Conservation (phyloP, 2,329 filamentous ascomycete species). For the Penicillium sp. region DNA sequence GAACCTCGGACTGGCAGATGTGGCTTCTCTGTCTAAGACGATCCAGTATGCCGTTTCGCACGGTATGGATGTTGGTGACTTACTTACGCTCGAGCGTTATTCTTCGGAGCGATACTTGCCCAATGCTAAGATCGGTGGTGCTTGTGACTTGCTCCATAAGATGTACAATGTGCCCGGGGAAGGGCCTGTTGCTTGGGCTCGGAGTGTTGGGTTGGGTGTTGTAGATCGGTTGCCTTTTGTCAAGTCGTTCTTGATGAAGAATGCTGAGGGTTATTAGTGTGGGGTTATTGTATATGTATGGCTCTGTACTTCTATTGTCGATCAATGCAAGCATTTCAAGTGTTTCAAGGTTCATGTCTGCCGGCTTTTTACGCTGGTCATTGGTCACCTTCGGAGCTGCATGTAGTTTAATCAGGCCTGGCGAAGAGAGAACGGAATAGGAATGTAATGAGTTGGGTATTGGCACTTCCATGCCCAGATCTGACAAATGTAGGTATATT, state of each 20-base stretch:
- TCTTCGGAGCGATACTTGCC: constrained; percentile 76
- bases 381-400: too few relatives aligned
- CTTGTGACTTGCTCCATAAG: constrained; percentile 87
- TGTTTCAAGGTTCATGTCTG: background rate
- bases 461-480: constrained; percentile 1
- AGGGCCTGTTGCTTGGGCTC: constrained; percentile 76
- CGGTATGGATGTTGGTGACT: constrained; percentile 82
- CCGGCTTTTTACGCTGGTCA: background rate
- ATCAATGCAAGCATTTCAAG: constrained; percentile 3
- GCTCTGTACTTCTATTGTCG: constrained; percentile 21
- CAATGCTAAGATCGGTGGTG: constrained; percentile 77
- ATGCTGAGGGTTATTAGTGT: constrained; percentile 46
- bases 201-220: constrained; percentile 73
- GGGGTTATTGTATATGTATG: constrained; percentile 4
- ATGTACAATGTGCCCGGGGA: constrained; percentile 74
- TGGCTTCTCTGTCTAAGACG: constrained; percentile 72
- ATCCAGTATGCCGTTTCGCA: constrained; percentile 77
- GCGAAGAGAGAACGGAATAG: background rate
- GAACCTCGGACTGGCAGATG: constrained; percentile 89
- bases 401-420: background rate
- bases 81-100: constrained; percentile 79
- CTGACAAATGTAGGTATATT: background rate
- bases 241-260: constrained; percentile 84
- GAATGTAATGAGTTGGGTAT: constrained; percentile 16
- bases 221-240: constrained; percentile 74